Percentiles rank a stretch among this genome's conserved stretches.
phyloP scores from a whole-genome alignment of 768 basidiomycete genomes.

The Clitopilus hobsonii region DNA sequence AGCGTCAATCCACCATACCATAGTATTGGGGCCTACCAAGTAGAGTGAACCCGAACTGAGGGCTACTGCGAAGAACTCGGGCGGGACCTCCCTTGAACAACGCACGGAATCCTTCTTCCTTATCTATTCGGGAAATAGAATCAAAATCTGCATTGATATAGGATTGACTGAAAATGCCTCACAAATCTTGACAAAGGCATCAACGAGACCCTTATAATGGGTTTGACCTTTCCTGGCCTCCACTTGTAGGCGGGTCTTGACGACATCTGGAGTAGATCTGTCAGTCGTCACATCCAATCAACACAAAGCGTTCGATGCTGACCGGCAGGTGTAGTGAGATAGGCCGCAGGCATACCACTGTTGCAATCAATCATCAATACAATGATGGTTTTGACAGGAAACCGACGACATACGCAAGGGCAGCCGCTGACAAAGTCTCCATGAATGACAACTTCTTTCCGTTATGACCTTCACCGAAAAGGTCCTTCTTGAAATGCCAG shows the following conservation, averaged over 20 bases:
- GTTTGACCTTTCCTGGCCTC: conserved; percentile 91
- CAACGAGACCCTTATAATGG: conserved; percentile 82
- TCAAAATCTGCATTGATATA: conserved; percentile 7
- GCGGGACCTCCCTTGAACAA: conserved; percentile 92
- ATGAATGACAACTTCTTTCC: conserved; percentile 89
- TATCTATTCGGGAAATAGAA: too few relatives aligned
- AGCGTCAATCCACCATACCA: not conserved
- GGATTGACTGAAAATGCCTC: conserved; percentile 25
- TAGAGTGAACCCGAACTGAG: conserved; percentile 92
- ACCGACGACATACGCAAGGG: conserved; percentile 60
- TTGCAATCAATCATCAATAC: conserved; percentile 23
- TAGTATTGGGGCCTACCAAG: conserved; percentile 38
- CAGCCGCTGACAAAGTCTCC: conserved; percentile 83
- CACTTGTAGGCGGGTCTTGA: conserved; percentile 94
- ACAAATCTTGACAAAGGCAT: conserved; percentile 92
- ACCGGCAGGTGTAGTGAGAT: conserved; percentile 90
- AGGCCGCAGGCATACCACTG: conserved; percentile 98
- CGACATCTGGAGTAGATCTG: conserved; percentile 62
- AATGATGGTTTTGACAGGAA: not conserved
- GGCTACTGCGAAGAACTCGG: conserved; percentile 82
- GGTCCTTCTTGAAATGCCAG: conserved; percentile 84
- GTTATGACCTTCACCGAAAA: conserved; percentile 94
- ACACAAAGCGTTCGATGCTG: conserved; percentile 17
- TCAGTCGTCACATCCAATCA: conserved; percentile 8
- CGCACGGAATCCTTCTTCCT: conserved; percentile 85